A percentile compares a stretch with the other conserved stretches of the same genome.
These are phyloP conservation scores for Ustilago nuda DNA, from an alignment of 1,284 basidiomycete genomes.

Conservation along the genomic window DNA sequence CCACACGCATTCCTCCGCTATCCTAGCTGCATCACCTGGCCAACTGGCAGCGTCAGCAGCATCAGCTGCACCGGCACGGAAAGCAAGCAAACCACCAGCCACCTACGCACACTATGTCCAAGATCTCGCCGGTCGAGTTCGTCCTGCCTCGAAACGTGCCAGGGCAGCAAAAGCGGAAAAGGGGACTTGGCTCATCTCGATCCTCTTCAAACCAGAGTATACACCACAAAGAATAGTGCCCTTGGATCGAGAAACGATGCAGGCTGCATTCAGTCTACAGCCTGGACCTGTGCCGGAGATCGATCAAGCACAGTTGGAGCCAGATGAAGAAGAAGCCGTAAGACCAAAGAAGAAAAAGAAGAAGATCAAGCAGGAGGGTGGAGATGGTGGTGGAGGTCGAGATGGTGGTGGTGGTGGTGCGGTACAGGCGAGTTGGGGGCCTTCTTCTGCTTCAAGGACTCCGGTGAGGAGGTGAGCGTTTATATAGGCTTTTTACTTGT, in stretches of 20 bases:
- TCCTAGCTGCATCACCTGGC: constrained; percentile 38
- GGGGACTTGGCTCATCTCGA: constrained; percentile 23
- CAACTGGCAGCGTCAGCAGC: constrained; percentile 35
- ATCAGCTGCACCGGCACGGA: constrained; percentile 32
- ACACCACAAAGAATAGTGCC: constrained; percentile 48
- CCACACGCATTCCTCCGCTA: constrained; percentile 39
- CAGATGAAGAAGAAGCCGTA: constrained; percentile 46
- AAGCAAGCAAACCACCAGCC: constrained; percentile 39
- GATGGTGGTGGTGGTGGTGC: neutral
- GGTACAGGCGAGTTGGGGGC: constrained; percentile 11
- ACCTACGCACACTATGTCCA: constrained; percentile 54
- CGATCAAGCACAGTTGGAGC: constrained; percentile 46
- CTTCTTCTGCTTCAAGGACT: constrained; percentile 24
- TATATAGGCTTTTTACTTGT: neutral
- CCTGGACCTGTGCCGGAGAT: constrained; percentile 46
- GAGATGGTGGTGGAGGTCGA: neutral
- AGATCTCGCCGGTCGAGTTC: constrained; percentile 44
- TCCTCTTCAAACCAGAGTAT: constrained; percentile 53
- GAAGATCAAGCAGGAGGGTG: constrained; percentile 20
- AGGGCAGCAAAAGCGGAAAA: constrained; percentile 32
- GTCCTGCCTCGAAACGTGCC: constrained; percentile 28
- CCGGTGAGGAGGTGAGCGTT: constrained; percentile 15
- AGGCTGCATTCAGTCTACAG: constrained; percentile 42
- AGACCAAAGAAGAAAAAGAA: constrained; percentile 48
- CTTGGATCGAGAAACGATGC: constrained; percentile 48